Percentiles rank a stretch among this genome's conserved stretches.
phyloP scores from a whole-genome alignment of 2,329 filamentous ascomycete genomes.

The Curvularia lunata region DNA sequence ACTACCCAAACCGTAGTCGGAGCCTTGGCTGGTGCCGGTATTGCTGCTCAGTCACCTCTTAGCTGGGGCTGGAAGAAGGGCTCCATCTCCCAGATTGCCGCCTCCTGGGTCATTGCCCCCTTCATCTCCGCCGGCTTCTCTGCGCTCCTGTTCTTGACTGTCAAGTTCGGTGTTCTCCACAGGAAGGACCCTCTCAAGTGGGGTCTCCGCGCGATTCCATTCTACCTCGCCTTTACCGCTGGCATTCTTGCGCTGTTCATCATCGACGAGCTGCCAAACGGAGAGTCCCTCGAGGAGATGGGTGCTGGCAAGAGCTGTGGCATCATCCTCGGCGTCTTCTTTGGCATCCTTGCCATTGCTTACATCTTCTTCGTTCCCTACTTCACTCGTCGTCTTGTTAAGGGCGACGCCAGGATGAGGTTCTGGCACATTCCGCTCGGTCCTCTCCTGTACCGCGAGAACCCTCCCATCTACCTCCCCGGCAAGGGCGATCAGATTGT shows the following conservation, averaged over 20 bases:
- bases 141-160: constrained; percentile 57
- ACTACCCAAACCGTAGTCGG: constrained; percentile 68
- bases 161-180: constrained; percentile 60
- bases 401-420: constrained; percentile 34
- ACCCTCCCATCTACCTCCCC: constrained; percentile 52
- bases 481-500: constrained; percentile 48
- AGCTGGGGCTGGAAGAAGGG: constrained; percentile 38
- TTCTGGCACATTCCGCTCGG: constrained; percentile 44
- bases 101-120: constrained; percentile 59
- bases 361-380: constrained; percentile 42
- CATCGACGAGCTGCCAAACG: constrained; percentile 56
- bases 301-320: constrained; percentile 38
- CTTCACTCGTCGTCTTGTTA: constrained; percentile 36
- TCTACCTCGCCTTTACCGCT: constrained; percentile 58
- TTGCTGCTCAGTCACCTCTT: constrained; percentile 51
- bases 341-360: constrained; percentile 27
- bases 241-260: constrained; percentile 64
- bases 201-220: constrained; percentile 57
- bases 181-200: constrained; percentile 58
- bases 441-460: constrained; percentile 51
- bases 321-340: constrained; percentile 39
- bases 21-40: constrained; percentile 65
- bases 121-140: constrained; percentile 56
- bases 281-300: constrained; percentile 38
- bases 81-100: constrained; percentile 47